Conservation (phyloP, 805 yeast genomes). For the Yarrowia sp. region DNA sequence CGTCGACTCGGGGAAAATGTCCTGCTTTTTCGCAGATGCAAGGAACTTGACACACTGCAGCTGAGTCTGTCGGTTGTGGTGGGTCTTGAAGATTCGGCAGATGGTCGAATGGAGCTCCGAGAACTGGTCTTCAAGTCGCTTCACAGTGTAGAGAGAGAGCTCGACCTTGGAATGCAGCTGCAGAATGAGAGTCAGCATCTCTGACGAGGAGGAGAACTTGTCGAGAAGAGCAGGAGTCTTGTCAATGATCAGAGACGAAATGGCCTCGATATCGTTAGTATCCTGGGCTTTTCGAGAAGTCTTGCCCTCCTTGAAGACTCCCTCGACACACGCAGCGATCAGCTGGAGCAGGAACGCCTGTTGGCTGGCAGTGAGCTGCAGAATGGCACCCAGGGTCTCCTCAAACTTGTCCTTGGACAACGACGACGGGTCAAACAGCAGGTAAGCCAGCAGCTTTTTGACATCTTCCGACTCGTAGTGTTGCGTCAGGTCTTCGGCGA, state of each 20-base stretch:
- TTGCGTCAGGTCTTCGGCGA: constrained; percentile 5
- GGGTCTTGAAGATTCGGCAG: constrained; percentile 20
- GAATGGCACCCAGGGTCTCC: not conserved
- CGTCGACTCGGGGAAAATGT: constrained; percentile 34
- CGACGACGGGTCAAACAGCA: constrained; percentile 28
- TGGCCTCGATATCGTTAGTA: not conserved
- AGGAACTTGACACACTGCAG: constrained; percentile 31
- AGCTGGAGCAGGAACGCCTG: constrained; percentile 12
- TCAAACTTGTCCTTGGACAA: constrained; percentile 28
- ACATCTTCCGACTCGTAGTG: constrained; percentile 23
- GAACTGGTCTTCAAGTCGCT: constrained; percentile 24
- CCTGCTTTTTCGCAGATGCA: constrained; percentile 17
- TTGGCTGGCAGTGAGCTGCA: constrained; percentile 5
- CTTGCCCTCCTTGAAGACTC: constrained; percentile 6
- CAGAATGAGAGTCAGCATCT: constrained; percentile 3
- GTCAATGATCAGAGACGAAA: constrained; percentile 18
- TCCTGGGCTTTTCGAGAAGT: constrained; percentile 11
- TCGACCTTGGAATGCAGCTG: constrained; percentile 25
- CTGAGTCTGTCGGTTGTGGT: constrained; percentile 14
- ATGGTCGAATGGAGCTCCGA: constrained; percentile 22
- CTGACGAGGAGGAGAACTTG: constrained; percentile 19
- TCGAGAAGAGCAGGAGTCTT: constrained; percentile 10
- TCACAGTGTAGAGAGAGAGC: not conserved
- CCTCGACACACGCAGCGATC: constrained; percentile 16
- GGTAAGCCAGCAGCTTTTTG: not conserved